Base-by-base conservation (phyloP, 2,329 filamentous ascomycete genomes). In the Fusarium pininemorale region DNA sequence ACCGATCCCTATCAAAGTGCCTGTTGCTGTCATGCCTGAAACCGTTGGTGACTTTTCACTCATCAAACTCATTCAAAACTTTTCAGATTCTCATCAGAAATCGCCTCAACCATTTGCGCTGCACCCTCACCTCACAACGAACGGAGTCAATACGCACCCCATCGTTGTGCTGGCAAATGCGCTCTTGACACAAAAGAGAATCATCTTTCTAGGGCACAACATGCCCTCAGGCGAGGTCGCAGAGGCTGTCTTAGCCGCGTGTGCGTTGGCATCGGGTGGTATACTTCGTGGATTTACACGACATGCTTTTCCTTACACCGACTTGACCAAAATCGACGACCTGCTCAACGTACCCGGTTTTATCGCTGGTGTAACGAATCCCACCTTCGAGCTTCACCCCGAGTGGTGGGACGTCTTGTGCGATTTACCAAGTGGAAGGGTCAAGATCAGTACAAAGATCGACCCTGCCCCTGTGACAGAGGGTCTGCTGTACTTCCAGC, bases 331-430 rank as follows among this genome's bases (percentile, higher is more conserved):
- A 84, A 95, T 99, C 68, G 96, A 99, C 75, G 96, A 98, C 80
- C 88, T 99, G 16, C 88, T 99, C 54, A 96, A 97, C 78, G 96
- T 99, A 0, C 96, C 96, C 12, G 96, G 96, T 5, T 99, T 99
- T 83, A 98, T 99, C 77, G 96, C 96, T 6, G 96, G 96, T 65
- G 96, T 99, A 45, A 99, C 96, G 3, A 99, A 99, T 80, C 96
- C 96, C 11, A 96, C 95, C 0, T 99, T 99, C 81, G 95, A 96
- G 70, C 91, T 95, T 79, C 96, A 98, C 79, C 94, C 93, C 0
- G 95, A 98, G 81, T 99, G 96, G 96, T 99, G 96, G 96, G 96
- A 99, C 82, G 84, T 99, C 15, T 87, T 99, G 18, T 99, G 96
- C 82, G 96, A 99, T 82, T 86, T 99, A 47, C 93, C 95, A 0